A percentile compares a stretch with the other conserved stretches of the same genome.
Evolutionary conservation across 192 early-diverging fungal species (phyloP).

Genomic region (Coemansia sp.): DNA sequence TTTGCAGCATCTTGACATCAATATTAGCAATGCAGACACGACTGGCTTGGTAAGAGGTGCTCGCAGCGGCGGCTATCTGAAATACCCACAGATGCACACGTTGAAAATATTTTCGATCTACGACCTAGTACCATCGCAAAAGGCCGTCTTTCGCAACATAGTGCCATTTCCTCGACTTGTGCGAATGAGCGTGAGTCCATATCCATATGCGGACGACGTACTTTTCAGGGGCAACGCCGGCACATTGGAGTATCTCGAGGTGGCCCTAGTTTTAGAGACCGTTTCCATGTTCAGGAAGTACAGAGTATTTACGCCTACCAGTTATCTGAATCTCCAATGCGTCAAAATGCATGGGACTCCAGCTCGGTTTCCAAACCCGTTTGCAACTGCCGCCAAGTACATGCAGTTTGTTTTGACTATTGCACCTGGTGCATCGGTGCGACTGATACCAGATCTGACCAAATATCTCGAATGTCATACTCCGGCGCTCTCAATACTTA

Average conservation of each 20-base stretch:
- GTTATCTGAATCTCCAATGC: neutral
- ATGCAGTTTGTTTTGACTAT: neutral
- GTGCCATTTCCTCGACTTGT: neutral
- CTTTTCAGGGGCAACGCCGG: neutral
- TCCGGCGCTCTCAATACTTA: neutral
- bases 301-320: neutral
- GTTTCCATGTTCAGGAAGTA: neutral
- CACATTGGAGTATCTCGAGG: neutral
- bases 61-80: too few relatives aligned
- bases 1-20: too few relatives aligned
- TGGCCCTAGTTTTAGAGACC: neutral
- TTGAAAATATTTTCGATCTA: too few relatives aligned
- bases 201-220: neutral
- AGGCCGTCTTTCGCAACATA: neutral
- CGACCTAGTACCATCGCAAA: too few relatives aligned
- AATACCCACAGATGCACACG: neutral
- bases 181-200: neutral
- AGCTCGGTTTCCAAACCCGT: neutral
- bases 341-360: neutral
- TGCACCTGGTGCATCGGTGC: neutral
- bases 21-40: too few relatives aligned
- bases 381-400: too few relatives aligned
- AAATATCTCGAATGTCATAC: neutral
- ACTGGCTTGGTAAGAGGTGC: too few relatives aligned
- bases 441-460: neutral